Base-by-base conservation (phyloP, 2,329 filamentous ascomycete genomes). In the Talaromyces rugulosus region DNA sequence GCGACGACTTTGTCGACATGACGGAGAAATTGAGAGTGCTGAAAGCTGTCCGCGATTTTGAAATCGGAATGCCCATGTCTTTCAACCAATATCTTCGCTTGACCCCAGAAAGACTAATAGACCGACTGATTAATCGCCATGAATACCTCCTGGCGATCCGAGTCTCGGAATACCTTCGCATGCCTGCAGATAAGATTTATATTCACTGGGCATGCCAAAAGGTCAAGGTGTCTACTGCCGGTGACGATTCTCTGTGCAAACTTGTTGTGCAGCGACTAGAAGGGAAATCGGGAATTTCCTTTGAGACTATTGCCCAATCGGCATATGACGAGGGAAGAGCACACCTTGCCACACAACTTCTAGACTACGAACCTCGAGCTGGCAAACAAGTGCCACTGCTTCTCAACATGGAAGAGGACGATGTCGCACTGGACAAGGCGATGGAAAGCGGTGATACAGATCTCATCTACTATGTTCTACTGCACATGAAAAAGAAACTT, bases 1-100 rank as follows among this genome's bases (percentile, higher is more conserved):
- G 93, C 71, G 95, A 99, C 71, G 94, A 99, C 66, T 99, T 98
- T 76, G 95, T 99, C 59, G 94, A 98, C 65, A 98, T 97, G 89
- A 96, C 92, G 68, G 94, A 99, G 75, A 95, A 89, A 0, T 79
- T 99, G 16, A 89, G 95, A 16, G 93, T 99, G 0, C 82, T 99
- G 55, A 98, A 97, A 69, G 94, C 94, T 6, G 90, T 94, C 12
- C 88, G 95, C 58, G 96, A 90, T 74, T 98, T 95, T 72, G 90
- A 96, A 69, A 85, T 98, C 59, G 95, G 95, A 2, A 80, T 99
- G 27, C 92, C 94, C 0, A 75, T 99, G 4, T 96, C 93, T 4
- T 96, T 95, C 71, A 93, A 97, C 65, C 94, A 99, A 75, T 98
- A 95, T 73, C 86, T 95, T 66, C 89, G 92, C 5, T 84, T 99